A percentile compares a stretch with the other conserved stretches of the same genome.
These are phyloP conservation scores for Kurtzmaniella quercitrusa DNA, from an alignment of 1,139 yeast genomes.

Conservation along the genomic window DNA sequence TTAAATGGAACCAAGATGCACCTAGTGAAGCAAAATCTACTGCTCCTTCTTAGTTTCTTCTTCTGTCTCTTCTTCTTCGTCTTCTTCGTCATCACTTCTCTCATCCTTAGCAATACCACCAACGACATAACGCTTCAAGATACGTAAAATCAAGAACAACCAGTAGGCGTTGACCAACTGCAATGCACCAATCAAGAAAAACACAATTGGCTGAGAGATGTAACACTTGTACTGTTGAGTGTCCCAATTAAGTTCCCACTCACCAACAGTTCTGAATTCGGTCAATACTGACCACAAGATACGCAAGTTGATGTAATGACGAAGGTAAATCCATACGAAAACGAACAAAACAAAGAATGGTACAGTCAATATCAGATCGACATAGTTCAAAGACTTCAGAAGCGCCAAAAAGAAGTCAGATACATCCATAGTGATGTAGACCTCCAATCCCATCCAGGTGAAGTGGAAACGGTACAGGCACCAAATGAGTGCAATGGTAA, in stretches of 20 bases:
- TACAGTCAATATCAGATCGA: constrained; percentile 61
- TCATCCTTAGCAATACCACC: constrained; percentile 72
- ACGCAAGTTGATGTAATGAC: constrained; percentile 79
- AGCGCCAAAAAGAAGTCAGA: constrained; percentile 84
- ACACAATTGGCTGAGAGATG: constrained; percentile 89
- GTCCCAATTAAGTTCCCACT: constrained; percentile 77
- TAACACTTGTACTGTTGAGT: constrained; percentile 95
- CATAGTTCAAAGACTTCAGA: constrained; percentile 80
- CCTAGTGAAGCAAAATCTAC: constrained; percentile 4
- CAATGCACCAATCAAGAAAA: constrained; percentile 68
- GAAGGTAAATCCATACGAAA: constrained; percentile 74
- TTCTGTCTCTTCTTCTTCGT: constrained; percentile 30
- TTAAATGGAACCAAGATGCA: constrained; percentile 1
- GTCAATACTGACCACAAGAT: constrained; percentile 87
- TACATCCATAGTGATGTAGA: constrained; percentile 93
- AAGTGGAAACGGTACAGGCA: constrained; percentile 92
- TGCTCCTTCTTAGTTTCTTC: constrained; percentile 24
- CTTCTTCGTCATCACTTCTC: constrained; percentile 83
- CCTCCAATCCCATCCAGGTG: constrained; percentile 90
- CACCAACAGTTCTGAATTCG: constrained; percentile 82
- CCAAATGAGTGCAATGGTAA: constrained; percentile 86
- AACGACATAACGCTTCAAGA: constrained; percentile 58
- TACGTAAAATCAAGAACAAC: constrained; percentile 78
- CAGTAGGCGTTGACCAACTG: constrained; percentile 86
- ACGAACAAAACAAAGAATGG: constrained; percentile 71